Evolutionary conservation across 2,329 filamentous ascomycete species (phyloP), one percentile per base, ranked within the genome.

Genomic region (Didymella sp.): DNA sequence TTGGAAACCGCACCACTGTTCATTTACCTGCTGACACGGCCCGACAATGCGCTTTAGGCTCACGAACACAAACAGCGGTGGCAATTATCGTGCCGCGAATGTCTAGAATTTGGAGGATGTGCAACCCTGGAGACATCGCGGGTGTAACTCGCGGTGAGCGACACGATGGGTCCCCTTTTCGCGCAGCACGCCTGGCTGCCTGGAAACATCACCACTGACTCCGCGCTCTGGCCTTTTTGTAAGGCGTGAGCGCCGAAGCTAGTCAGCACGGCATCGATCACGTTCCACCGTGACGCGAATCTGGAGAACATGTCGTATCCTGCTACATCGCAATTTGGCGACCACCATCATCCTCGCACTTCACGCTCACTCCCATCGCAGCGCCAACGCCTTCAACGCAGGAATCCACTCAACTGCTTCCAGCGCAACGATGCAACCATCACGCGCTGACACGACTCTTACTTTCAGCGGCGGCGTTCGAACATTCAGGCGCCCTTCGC

Each of bases 251-350:
- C 54, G 33, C 45, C 44, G 51, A 35, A 19, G 40, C 57, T 51
- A 45, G 43, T 31, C 42, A 41, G 47, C 51, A 56, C 44, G 38
- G 45, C 49, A 57, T 43, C 53, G 50, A 59, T 55, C 56, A 46
- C 42, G 47, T 56, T 48, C 54, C 53, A 53, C 45, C 44, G 37
- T 40, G 43, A 48, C 42, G 58, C 47, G 53, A 44, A 57, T 55
- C 53, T 55, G 58, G 58, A 60, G 58, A 60, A 58, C 17, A 44
- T 22, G 37, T 51, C 48, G 54, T 57, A 48, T 43, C 22, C 42
- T 57, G 47, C 38, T 31, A 51, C 54, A 52, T 38, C 11, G 38
- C 19, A 48, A 44, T 48, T 44, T 43, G 24, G 15, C 30, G 9
- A 25, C 25, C 43, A 52, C 38, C 30, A 40, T 35, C 48, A 52